These are phyloP conservation scores for Cryptococcus hybrid DNA, from an alignment of 1,284 basidiomycete genomes.

Conservation along the genomic window DNA sequence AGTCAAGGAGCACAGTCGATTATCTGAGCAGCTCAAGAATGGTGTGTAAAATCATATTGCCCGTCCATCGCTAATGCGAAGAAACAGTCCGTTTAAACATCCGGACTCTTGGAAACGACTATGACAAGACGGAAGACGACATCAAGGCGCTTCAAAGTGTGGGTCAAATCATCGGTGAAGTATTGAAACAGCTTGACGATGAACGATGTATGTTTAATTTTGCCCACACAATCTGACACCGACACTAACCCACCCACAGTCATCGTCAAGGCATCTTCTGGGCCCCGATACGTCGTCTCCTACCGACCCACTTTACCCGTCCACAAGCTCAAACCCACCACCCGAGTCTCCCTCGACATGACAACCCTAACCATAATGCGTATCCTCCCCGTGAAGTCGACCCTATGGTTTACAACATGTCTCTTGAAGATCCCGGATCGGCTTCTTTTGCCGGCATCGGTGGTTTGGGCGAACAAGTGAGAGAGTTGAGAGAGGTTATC, in stretches of 20 bases:
- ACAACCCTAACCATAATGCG: slow-evolving; percentile 99
- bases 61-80: neutral
- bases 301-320: slow-evolving; percentile 91
- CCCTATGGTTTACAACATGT: slow-evolving; percentile 99
- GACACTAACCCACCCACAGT: slow-evolving; percentile 55
- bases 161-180: slow-evolving; percentile 98
- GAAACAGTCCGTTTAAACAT: slow-evolving; percentile 52
- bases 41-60: slow-evolving; percentile 55
- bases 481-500: slow-evolving; percentile 95
- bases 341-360: slow-evolving; percentile 98
- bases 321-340: slow-evolving; percentile 88
- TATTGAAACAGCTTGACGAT: slow-evolving; percentile 97
- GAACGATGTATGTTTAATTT: slow-evolving; percentile 74
- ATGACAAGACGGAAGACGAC: slow-evolving; percentile 96
- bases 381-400: slow-evolving; percentile 95
- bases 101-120: slow-evolving; percentile 84
- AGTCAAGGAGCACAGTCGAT: slow-evolving; percentile 81
- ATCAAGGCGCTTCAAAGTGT: slow-evolving; percentile 99
- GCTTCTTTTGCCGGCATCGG: slow-evolving; percentile 97
- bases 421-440: slow-evolving; percentile 93
- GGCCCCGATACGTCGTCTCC: slow-evolving; percentile 98
- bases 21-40: slow-evolving; percentile 80
- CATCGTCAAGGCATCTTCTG: slow-evolving; percentile 98
- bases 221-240: neutral
- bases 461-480: slow-evolving; percentile 92